Percentiles rank a stretch among this genome's conserved stretches.
These are phyloP conservation scores for Zasmidium cellare DNA, from an alignment of 2,329 filamentous ascomycete species.

Conservation along the genomic window DNA sequence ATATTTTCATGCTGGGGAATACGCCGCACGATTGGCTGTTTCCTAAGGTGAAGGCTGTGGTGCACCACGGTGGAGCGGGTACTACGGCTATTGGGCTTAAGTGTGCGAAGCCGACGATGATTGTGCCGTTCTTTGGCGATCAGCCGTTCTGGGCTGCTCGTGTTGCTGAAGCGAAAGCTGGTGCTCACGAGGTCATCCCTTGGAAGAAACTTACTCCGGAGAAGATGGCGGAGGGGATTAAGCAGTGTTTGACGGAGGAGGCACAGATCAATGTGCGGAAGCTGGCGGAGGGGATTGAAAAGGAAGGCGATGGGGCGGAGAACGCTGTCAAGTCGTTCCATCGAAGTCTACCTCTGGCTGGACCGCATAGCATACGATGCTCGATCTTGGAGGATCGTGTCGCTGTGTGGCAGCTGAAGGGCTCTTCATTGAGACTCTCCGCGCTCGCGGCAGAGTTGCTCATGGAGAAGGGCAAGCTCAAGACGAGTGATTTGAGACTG, in stretches of 20 bases:
- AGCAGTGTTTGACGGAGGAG: slow-evolving; percentile 63
- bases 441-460: slow-evolving; percentile 66
- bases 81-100: slow-evolving; percentile 74
- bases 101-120: slow-evolving; percentile 70
- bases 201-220: slow-evolving; percentile 67
- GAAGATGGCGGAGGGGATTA: slow-evolving; percentile 69
- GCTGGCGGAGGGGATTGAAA: slow-evolving; percentile 63
- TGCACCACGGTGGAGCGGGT: slow-evolving; percentile 77
- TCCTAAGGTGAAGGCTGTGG: slow-evolving; percentile 63
- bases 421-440: slow-evolving; percentile 61
- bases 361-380: slow-evolving; percentile 59
- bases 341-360: slow-evolving; percentile 54
- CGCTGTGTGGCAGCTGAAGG: slow-evolving; percentile 67
- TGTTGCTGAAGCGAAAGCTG: slow-evolving; percentile 64
- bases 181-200: slow-evolving; percentile 63
- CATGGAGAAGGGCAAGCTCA: slow-evolving; percentile 60
- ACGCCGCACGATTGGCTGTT: slow-evolving; percentile 79
- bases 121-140: slow-evolving; percentile 78
- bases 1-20: slow-evolving; percentile 71
- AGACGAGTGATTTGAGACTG: slow-evolving; percentile 64
- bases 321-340: slow-evolving; percentile 71
- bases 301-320: slow-evolving; percentile 66
- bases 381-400: slow-evolving; percentile 63
- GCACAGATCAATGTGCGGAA: slow-evolving; percentile 58
- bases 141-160: slow-evolving; percentile 77